Percentiles rank a stretch among this genome's conserved stretches.
Evolutionary conservation across 2,329 filamentous ascomycete species (phyloP).

Genomic region (Botrytis porri): DNA sequence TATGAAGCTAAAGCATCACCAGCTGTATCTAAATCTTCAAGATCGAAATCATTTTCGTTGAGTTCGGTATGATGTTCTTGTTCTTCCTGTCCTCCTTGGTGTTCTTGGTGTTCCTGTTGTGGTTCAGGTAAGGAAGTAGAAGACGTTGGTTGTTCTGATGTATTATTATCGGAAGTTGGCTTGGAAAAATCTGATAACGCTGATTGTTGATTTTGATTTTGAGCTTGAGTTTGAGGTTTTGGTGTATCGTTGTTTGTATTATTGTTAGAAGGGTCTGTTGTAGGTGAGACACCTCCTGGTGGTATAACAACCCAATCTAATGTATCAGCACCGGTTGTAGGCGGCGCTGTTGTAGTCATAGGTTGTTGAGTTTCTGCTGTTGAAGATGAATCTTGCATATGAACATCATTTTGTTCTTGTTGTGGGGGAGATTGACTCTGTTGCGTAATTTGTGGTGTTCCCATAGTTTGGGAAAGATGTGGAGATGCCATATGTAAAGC

Average conservation of each 20-base stretch:
- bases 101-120: conserved; percentile 1
- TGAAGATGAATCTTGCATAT: conserved; percentile 21
- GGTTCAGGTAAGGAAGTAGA: conserved; percentile 15
- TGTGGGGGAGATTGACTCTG: conserved; percentile 15
- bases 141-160: conserved; percentile 9
- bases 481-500: conserved; percentile 45
- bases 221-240: not conserved
- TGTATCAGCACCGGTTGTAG: conserved; percentile 45
- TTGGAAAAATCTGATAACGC: conserved; percentile 1
- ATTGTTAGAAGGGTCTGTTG: conserved; percentile 20
- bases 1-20: conserved; percentile 69
- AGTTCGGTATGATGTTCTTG: conserved; percentile 31
- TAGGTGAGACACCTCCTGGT: conserved; percentile 52
- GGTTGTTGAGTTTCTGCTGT: conserved; percentile 16
- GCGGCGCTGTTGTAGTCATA: conserved; percentile 20
- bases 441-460: conserved; percentile 30
- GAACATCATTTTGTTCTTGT: conserved; percentile 22
- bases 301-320: conserved; percentile 76
- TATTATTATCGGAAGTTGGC: conserved; percentile 8
- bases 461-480: conserved; percentile 36
- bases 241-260: not conserved
- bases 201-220: not conserved
- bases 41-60: conserved; percentile 59
- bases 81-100: conserved; percentile 26
- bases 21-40: conserved; percentile 66